These are phyloP conservation scores for Tricholoma matsutake DNA, from an alignment of 768 basidiomycete species.

Conservation along the genomic window DNA sequence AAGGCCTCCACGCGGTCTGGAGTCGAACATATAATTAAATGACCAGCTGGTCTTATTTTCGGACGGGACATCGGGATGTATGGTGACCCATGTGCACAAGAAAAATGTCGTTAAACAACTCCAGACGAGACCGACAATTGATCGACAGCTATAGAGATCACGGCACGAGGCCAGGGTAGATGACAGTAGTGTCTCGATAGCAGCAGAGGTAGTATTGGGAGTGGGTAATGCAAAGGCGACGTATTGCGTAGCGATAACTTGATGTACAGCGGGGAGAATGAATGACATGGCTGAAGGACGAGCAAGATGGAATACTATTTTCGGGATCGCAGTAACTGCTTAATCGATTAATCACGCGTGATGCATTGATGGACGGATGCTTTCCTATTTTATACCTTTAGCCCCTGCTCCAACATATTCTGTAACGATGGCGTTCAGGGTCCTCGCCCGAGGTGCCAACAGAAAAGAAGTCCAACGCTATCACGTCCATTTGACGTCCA, in stretches of 20 bases:
- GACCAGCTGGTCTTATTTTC: background rate
- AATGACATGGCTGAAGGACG: background rate
- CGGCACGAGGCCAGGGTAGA: background rate
- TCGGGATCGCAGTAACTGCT: too few species aligned
- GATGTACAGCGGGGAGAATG: background rate
- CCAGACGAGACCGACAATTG: constrained; percentile 15
- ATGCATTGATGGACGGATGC: too few species aligned
- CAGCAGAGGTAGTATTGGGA: background rate
- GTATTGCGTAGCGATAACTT: background rate
- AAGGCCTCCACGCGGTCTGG: background rate
- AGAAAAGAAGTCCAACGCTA: too few species aligned
- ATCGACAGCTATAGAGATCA: constrained; percentile 6
- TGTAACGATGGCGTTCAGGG: too few species aligned
- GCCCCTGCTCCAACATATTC: too few species aligned
- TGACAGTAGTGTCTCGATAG: too few species aligned
- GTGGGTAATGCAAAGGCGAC: background rate
- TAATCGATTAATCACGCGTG: too few species aligned
- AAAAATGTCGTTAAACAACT: constrained; percentile 23
- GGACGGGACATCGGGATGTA: constrained; percentile 26
- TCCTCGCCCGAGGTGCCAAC: too few species aligned
- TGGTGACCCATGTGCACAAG: constrained; percentile 20
- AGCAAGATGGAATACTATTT: too few species aligned
- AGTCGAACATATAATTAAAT: too few species aligned
- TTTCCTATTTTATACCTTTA: too few species aligned
- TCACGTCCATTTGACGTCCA: too few species aligned